A percentile compares a stretch with the other conserved stretches of the same genome.
Evolutionary conservation across 1,284 basidiomycete species (phyloP).

Genomic region (Pholiota adiposa): DNA sequence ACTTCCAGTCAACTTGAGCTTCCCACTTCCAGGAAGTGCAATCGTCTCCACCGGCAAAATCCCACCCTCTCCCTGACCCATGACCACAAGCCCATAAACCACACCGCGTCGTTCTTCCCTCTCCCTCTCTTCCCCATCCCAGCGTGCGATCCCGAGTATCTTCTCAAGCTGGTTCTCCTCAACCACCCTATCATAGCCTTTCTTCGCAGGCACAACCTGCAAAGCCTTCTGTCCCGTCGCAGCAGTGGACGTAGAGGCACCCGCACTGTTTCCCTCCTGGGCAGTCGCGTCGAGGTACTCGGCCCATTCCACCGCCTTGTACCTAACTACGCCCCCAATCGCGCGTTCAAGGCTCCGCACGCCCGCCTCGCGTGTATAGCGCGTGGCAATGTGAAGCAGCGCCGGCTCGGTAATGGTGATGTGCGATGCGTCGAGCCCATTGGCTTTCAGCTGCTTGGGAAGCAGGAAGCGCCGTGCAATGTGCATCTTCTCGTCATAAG

Average conservation of each 20-base stretch:
- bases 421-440: slow-evolving; percentile 61
- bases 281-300: slow-evolving; percentile 59
- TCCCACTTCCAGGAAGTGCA: slow-evolving; percentile 71
- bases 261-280: slow-evolving; percentile 21
- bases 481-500: slow-evolving; percentile 89
- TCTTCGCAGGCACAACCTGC: slow-evolving; percentile 14
- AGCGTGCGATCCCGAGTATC: slow-evolving; percentile 84
- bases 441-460: slow-evolving; percentile 81
- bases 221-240: background rate
- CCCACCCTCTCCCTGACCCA: slow-evolving; percentile 86
- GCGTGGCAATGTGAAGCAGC: slow-evolving; percentile 71
- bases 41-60: slow-evolving; percentile 85
- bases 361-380: slow-evolving; percentile 89
- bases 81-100: slow-evolving; percentile 88
- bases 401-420: slow-evolving; percentile 69
- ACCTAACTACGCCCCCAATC: slow-evolving; percentile 84
- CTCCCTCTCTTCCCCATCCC: slow-evolving; percentile 81
- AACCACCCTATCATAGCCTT: slow-evolving; percentile 67
- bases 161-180: slow-evolving; percentile 77
- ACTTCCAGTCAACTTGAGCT: slow-evolving; percentile 80
- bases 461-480: slow-evolving; percentile 86
- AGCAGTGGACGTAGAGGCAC: background rate
- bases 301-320: slow-evolving; percentile 90
- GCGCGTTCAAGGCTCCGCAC: slow-evolving; percentile 91
- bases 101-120: slow-evolving; percentile 72